Conservation (phyloP, 106 monocot genomes). For the Vanilla planifolia region DNA sequence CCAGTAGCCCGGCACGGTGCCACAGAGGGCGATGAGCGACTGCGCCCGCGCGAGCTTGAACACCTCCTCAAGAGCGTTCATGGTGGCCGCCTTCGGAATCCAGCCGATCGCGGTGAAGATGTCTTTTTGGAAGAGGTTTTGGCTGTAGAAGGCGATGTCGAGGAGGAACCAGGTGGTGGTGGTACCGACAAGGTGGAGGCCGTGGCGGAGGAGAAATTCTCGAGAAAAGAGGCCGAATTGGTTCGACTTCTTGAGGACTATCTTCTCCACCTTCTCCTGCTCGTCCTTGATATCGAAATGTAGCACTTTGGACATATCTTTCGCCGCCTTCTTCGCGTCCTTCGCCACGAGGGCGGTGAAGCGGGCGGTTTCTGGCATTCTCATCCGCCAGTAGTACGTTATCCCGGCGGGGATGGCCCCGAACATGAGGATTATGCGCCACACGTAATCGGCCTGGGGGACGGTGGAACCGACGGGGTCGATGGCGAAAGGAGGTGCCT, state of each 20-base stretch:
- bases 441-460: slow-evolving; percentile 9
- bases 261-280: background rate
- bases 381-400: background rate
- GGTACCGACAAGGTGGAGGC: slow-evolving; percentile 13
- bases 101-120: slow-evolving; percentile 12
- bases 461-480: slow-evolving; percentile 5
- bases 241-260: background rate
- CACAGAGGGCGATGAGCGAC: slow-evolving; percentile 13
- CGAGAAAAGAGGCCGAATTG: slow-evolving; percentile 7
- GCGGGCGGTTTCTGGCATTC: slow-evolving; percentile 1
- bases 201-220: slow-evolving; percentile 4
- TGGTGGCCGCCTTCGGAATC: slow-evolving; percentile 12
- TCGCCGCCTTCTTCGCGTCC: slow-evolving; percentile 63
- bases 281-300: slow-evolving; percentile 25
- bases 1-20: slow-evolving; percentile 19
- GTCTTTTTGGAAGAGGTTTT: slow-evolving; percentile 24
- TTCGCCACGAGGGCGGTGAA: slow-evolving; percentile 11
- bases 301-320: slow-evolving; percentile 74
- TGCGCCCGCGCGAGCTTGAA: slow-evolving; percentile 10
- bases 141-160: slow-evolving; percentile 23
- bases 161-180: slow-evolving; percentile 12
- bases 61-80: slow-evolving; percentile 8
- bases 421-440: slow-evolving; percentile 10
- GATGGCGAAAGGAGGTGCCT: background rate
- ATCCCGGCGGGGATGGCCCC: background rate